A percentile compares a stretch with the other conserved stretches of the same genome.
Evolutionary conservation across 495 filamentous ascomycete species (phyloP).

Genomic region (Xylaria sp.): DNA sequence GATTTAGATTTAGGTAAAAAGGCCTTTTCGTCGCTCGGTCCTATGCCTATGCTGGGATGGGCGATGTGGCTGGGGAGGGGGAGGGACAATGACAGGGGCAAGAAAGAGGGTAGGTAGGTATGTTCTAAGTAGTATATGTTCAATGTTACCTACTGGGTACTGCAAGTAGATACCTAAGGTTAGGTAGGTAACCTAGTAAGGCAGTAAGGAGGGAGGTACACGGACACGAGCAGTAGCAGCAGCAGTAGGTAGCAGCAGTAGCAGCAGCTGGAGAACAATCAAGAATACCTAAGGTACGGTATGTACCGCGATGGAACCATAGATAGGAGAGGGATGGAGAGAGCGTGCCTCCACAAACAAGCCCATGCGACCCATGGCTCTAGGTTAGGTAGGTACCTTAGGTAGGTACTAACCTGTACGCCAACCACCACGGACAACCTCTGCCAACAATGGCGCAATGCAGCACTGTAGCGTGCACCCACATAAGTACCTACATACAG

Average conservation of each 20-base stretch:
- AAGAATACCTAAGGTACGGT: not conserved
- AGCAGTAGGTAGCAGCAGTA: not conserved
- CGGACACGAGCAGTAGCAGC: not conserved
- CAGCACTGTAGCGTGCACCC: not conserved
- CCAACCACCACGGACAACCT: not conserved
- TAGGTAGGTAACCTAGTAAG: no score
- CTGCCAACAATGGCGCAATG: slow-evolving; percentile 23
- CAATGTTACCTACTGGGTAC: no score
- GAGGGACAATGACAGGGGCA: slow-evolving; percentile 32
- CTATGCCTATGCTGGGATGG: slow-evolving; percentile 17
- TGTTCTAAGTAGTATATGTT: no score
- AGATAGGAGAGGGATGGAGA: not conserved
- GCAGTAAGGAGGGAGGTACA: slow-evolving; percentile 11
- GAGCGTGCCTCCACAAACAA: not conserved
- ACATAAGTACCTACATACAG: not conserved
- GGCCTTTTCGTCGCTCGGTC: slow-evolving; percentile 40
- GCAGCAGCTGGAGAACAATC: not conserved
- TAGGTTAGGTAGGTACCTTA: not conserved
- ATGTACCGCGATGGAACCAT: not conserved
- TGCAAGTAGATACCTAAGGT: no score
- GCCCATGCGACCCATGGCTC: not conserved
- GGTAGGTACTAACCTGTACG: no score
- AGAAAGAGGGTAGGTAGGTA: slow-evolving; percentile 11
- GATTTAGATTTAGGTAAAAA: slow-evolving; percentile 48
- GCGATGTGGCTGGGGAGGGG: slow-evolving; percentile 32